phyloP scores from a whole-genome alignment of 306 rosid genomes.

The Rubus parviflorus region DNA sequence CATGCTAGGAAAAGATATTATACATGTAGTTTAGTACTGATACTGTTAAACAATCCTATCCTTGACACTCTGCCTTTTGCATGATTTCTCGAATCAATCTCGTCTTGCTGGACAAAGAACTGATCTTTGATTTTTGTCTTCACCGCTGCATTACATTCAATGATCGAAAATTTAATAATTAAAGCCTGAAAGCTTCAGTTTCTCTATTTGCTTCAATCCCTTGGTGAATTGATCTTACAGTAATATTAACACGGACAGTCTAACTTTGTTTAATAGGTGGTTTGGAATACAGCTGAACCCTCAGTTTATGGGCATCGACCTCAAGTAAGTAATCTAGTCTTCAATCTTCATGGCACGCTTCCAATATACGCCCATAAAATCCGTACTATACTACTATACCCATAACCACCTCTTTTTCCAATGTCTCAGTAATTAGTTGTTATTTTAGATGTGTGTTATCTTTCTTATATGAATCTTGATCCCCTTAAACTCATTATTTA shows the following conservation, averaged over 20 bases:
- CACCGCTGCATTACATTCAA: background rate
- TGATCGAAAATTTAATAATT: background rate
- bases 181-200: constrained; percentile 2
- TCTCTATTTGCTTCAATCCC: constrained; percentile 20
- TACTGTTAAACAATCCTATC: background rate
- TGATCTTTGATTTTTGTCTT: background rate
- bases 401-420: background rate
- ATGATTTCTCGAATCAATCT: background rate
- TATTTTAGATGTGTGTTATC: background rate
- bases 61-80: background rate
- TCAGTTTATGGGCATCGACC: constrained; percentile 84
- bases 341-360: constrained; percentile 8
- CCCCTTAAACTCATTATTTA: background rate
- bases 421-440: background rate
- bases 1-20: background rate
- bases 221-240: constrained; percentile 18
- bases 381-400: background rate
- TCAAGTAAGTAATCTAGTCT: constrained; percentile 73
- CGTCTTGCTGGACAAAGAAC: background rate
- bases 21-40: background rate
- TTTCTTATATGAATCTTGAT: background rate
- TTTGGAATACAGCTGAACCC: constrained; percentile 96
- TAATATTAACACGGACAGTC: constrained; percentile 21
- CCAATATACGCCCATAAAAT: background rate
- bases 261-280: constrained; percentile 67